phyloP scores from a whole-genome alignment of 306 rosid species.

The Cicer pinnatifidum region DNA sequence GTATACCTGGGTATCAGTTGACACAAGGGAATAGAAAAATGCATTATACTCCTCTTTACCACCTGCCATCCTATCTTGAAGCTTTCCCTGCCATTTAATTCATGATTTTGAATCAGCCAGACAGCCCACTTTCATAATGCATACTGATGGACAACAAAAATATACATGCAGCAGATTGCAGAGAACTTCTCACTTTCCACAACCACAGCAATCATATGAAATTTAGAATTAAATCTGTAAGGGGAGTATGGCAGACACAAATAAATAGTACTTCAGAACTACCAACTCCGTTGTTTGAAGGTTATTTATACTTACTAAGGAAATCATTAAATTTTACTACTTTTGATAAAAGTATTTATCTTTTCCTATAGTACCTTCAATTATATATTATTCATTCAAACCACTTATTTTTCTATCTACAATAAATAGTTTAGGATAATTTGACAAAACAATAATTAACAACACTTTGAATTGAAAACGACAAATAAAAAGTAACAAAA shows the following conservation, averaged over 20 bases:
- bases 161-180: slow-evolving; percentile 26
- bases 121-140: slow-evolving; percentile 18
- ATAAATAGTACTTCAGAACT: slow-evolving; percentile 25
- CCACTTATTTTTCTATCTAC: no score
- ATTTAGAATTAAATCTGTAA: slow-evolving; percentile 19
- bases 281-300: no score
- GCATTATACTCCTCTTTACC: slow-evolving; percentile 99
- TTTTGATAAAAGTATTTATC: no score
- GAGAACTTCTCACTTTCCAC: slow-evolving; percentile 24
- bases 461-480: no score
- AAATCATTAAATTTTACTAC: no score
- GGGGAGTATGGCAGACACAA: slow-evolving; percentile 16
- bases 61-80: slow-evolving; percentile 96
- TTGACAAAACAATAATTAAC: no score
- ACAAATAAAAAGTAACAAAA: no score
- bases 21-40: slow-evolving; percentile 95
- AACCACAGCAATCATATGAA: slow-evolving; percentile 41
- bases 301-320: no score
- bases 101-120: slow-evolving; percentile 40
- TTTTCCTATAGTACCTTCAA: no score
- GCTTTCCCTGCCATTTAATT: slow-evolving; percentile 77
- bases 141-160: slow-evolving; percentile 37
- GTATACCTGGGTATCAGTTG: slow-evolving; percentile 92
- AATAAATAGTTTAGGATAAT: no score
- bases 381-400: no score